Base-by-base conservation (phyloP, 768 basidiomycete genomes). In the Macrolepiota fuliginosa region DNA sequence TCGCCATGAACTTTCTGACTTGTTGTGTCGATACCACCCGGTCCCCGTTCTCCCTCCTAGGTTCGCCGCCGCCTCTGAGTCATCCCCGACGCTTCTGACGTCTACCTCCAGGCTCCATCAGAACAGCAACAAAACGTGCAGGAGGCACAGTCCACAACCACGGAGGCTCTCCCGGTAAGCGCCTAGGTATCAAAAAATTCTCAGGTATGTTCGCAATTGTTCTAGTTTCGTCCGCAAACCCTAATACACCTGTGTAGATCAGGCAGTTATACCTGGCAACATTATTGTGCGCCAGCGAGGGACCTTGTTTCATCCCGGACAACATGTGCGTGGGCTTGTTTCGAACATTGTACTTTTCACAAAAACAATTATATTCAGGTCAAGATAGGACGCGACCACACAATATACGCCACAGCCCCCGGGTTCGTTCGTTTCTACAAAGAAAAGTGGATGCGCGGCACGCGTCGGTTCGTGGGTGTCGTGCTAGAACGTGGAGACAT, bases 231-330 rank as follows among this genome's bases (percentile, higher is more conserved):
- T 45, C 53, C 51, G 37, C 40, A 29, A 19, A 39, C 11, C 0
- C 52, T 62, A 35, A 61, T 63, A 66, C 63, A 64, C 64, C 25
- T 4, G 17, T 35, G 61, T 54, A 98, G 96, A 97, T 71, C 89
- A 98, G 74, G 84, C 83, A 74, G 95, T 98, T 25, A 83, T 92
- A 25, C 93, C 97, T 9, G 97, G 97, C 46, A 93, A 96, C 78
- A 98, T 99, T 67, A 91, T 99, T 70, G 88, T 98, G 35, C 85
- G 97, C 49, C 97, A 99, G 74, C 84, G 97, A 65, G 97, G 97
- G 9, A 90, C 91, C 0, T 80, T 89, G 54, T 96, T 97, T 77
- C 94, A 96, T 71, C 88, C 96, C 4, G 96, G 96, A 0, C 95
- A 94, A 72, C 88, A 98, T 74, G 96, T 95, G 74, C 59, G 89